Percentiles rank a stretch among this genome's conserved stretches.
phyloP scores from a whole-genome alignment of 2,329 filamentous ascomycete species.

The Microcera coccophila region DNA sequence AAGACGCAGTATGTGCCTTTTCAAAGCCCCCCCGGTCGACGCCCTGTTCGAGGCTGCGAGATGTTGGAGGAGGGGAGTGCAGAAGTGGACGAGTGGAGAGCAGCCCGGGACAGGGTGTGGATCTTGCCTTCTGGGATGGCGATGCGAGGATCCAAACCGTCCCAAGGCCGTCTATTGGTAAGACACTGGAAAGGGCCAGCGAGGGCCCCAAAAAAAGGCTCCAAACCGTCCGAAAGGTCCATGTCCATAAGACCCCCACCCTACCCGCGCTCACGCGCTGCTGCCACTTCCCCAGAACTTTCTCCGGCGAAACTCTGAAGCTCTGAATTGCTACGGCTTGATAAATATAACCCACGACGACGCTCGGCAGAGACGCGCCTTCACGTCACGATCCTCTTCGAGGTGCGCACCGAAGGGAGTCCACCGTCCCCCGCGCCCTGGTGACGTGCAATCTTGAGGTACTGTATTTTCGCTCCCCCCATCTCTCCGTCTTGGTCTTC shows the following conservation, averaged over 20 bases:
- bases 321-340: not conserved
- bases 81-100: conserved; percentile 12
- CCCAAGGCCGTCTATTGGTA: too few relatives aligned
- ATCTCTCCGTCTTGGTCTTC: not conserved
- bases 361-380: not conserved
- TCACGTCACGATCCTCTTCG: not conserved
- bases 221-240: not conserved
- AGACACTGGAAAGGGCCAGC: too few relatives aligned
- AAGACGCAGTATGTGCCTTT: too few relatives aligned
- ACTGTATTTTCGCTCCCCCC: not conserved
- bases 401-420: too few relatives aligned
- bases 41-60: conserved; percentile 5
- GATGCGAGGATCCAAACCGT: not conserved
- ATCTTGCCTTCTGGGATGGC: too few relatives aligned
- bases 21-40: too few relatives aligned
- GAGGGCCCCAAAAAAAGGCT: not conserved
- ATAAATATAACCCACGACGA: not conserved
- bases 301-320: not conserved
- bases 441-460: not conserved
- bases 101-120: conserved; percentile 14
- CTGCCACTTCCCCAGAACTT: conserved; percentile 15
- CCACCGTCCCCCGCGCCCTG: too few relatives aligned
- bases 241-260: conserved; percentile 15
- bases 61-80: conserved; percentile 4
- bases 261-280: conserved; percentile 14